Conservation (phyloP, 805 yeast genomes). For the Nakazawaea laoshanensis region DNA sequence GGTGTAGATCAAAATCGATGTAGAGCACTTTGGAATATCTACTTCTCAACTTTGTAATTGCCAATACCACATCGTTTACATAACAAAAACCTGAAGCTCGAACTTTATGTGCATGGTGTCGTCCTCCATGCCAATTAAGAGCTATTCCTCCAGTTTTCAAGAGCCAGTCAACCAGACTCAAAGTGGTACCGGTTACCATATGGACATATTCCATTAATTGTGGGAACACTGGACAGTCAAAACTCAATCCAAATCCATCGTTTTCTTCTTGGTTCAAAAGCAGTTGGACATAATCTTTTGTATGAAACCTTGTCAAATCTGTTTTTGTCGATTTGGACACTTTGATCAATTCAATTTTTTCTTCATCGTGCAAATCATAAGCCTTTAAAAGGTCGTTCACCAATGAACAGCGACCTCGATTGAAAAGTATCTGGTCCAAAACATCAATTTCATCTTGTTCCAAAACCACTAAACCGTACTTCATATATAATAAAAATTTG, state of each 20-base stretch:
- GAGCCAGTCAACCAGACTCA: conserved; percentile 36
- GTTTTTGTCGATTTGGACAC: conserved; percentile 21
- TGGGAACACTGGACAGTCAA: conserved; percentile 62
- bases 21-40: conserved; percentile 42
- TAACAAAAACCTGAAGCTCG: conserved; percentile 68
- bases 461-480: conserved; percentile 3
- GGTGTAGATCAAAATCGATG: conserved; percentile 69
- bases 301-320: conserved; percentile 45
- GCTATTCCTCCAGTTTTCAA: conserved; percentile 22
- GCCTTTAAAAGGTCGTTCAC: conserved; percentile 33
- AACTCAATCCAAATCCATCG: conserved; percentile 33
- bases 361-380: conserved; percentile 22
- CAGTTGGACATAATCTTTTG: conserved; percentile 27
- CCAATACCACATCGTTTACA: conserved; percentile 57
- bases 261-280: conserved; percentile 22
- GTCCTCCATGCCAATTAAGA: conserved; percentile 74
- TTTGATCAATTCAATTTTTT: conserved; percentile 14
- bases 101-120: conserved; percentile 56
- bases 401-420: conserved; percentile 38
- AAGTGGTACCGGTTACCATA: conserved; percentile 47
- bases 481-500: neutral
- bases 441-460: neutral
- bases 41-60: conserved; percentile 42
- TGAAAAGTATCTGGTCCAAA: conserved; percentile 43
- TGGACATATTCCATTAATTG: conserved; percentile 39